Conservation (phyloP, 164 flowering plant genomes). For the Platanus orientalis region DNA sequence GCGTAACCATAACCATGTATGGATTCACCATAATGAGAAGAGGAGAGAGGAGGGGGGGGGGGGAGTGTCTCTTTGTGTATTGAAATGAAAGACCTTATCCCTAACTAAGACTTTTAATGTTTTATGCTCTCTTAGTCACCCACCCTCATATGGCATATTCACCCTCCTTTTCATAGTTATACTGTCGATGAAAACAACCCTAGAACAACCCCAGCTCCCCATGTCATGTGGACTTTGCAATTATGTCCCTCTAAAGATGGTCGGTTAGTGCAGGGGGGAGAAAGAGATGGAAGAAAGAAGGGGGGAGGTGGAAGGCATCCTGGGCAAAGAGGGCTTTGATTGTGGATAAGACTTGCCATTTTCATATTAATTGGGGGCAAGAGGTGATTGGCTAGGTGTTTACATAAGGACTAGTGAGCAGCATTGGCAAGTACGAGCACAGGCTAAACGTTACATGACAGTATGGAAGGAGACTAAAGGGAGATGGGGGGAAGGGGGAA, state of each 20-base stretch:
- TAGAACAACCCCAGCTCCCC: slow-evolving; percentile 12
- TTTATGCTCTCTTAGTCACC: slow-evolving; percentile 27
- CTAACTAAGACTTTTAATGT: slow-evolving; percentile 11
- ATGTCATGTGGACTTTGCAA: slow-evolving; percentile 8
- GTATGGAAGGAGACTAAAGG: slow-evolving; percentile 11
- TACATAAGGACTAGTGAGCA: slow-evolving; percentile 5
- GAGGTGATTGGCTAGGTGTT: slow-evolving; percentile 22
- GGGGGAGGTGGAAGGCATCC: too few species aligned
- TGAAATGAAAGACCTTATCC: slow-evolving; percentile 1
- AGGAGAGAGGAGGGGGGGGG: too few species aligned
- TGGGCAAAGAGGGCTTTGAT: slow-evolving; percentile 6
- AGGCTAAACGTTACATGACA: slow-evolving; percentile 5
- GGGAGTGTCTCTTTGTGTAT: too few species aligned
- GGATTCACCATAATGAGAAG: too few species aligned
- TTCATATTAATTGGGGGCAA: slow-evolving; percentile 7
- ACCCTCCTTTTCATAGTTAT: slow-evolving; percentile 29
- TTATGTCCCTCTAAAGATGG: slow-evolving; percentile 21
- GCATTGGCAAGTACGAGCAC: slow-evolving; percentile 22
- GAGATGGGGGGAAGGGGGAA: neutral
- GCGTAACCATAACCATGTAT: neutral
- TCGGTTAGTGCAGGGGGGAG: slow-evolving; percentile 17
- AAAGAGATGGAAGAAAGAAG: too few species aligned
- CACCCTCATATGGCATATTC: slow-evolving; percentile 14
- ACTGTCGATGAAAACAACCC: slow-evolving; percentile 31
- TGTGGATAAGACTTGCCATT: slow-evolving; percentile 22